Conservation (phyloP, 2,329 filamentous ascomycete genomes). For the Trichothecium sympodiale region DNA sequence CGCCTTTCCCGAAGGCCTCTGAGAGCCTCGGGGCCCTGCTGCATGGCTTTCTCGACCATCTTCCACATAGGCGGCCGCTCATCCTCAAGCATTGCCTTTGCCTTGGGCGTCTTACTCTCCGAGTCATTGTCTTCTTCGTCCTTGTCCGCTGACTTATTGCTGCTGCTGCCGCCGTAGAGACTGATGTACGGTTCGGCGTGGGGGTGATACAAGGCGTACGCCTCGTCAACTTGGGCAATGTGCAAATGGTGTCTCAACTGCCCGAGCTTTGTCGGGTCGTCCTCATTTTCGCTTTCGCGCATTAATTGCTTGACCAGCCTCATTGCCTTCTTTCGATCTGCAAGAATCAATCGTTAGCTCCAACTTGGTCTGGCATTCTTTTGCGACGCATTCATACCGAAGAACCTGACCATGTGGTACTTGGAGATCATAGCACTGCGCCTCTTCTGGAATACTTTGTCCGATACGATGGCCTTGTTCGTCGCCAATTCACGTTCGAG, state of each 20-base stretch:
- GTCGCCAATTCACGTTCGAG: slow-evolving; percentile 62
- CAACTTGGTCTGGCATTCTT: too few relatives aligned
- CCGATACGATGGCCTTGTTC: slow-evolving; percentile 52
- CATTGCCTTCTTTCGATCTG: slow-evolving; percentile 63
- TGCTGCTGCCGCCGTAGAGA: slow-evolving; percentile 31
- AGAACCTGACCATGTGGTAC: slow-evolving; percentile 79
- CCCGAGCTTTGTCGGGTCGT: slow-evolving; percentile 38
- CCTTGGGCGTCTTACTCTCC: slow-evolving; percentile 24
- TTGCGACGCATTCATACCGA: slow-evolving; percentile 39
- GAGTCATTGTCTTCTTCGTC: slow-evolving; percentile 25
- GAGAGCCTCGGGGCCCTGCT: slow-evolving; percentile 39
- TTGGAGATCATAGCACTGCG: slow-evolving; percentile 61
- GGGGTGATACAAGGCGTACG: slow-evolving; percentile 65
- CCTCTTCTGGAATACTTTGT: slow-evolving; percentile 48
- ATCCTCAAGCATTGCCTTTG: slow-evolving; percentile 30
- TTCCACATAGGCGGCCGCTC: slow-evolving; percentile 54
- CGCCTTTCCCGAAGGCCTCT: slow-evolving; percentile 44
- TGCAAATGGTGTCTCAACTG: slow-evolving; percentile 49
- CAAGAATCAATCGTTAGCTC: background rate
- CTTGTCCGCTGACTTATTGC: slow-evolving; percentile 23
- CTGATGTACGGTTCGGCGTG: slow-evolving; percentile 60
- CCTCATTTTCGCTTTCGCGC: slow-evolving; percentile 41
- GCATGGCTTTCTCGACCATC: slow-evolving; percentile 53
- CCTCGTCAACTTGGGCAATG: slow-evolving; percentile 59
- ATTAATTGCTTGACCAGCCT: slow-evolving; percentile 54